Percentiles rank a stretch among this genome's conserved stretches.
Conservation (phyloP, 352 stramenopile species). For the Pythium phragmiticola region DNA sequence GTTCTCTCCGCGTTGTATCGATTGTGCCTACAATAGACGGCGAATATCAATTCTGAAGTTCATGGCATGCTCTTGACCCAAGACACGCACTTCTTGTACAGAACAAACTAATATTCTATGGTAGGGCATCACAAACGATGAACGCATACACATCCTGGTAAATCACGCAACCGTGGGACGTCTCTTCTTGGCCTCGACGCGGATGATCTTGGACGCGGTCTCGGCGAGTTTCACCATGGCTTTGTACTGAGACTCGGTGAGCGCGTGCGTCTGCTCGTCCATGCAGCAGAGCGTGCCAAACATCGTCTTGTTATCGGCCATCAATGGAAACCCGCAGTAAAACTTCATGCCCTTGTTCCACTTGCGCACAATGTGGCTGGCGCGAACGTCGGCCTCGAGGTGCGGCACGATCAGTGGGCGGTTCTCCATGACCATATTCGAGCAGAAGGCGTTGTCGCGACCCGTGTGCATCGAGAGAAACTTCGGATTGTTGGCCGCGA, state of each 20-base stretch:
- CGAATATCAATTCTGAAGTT: no score
- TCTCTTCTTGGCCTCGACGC: constrained; percentile 15
- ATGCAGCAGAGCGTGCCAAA: constrained; percentile 59
- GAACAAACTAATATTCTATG: no score
- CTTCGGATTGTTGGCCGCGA: constrained; percentile 40
- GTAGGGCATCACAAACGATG: no score
- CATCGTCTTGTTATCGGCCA: constrained; percentile 18
- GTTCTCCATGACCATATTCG: constrained; percentile 51
- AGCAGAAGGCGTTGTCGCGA: constrained; percentile 56
- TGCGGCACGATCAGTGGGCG: constrained; percentile 59
- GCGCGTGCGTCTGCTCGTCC: constrained; percentile 21
- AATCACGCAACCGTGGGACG: background rate
- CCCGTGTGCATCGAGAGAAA: constrained; percentile 36
- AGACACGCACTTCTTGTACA: no score
- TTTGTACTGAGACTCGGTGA: constrained; percentile 27
- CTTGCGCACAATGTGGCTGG: constrained; percentile 29
- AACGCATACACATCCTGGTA: no score
- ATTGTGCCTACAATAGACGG: no score
- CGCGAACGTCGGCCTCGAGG: constrained; percentile 57
- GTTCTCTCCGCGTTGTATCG: no score
- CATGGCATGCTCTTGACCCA: no score
- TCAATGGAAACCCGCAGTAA: constrained; percentile 71
- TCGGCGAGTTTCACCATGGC: constrained; percentile 26
- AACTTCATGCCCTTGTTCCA: constrained; percentile 23
- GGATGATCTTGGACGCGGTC: constrained; percentile 52